Percentiles rank a stretch among this genome's conserved stretches.
Conservation (phyloP, 495 filamentous ascomycete genomes). For the Filosporella fistucella region DNA sequence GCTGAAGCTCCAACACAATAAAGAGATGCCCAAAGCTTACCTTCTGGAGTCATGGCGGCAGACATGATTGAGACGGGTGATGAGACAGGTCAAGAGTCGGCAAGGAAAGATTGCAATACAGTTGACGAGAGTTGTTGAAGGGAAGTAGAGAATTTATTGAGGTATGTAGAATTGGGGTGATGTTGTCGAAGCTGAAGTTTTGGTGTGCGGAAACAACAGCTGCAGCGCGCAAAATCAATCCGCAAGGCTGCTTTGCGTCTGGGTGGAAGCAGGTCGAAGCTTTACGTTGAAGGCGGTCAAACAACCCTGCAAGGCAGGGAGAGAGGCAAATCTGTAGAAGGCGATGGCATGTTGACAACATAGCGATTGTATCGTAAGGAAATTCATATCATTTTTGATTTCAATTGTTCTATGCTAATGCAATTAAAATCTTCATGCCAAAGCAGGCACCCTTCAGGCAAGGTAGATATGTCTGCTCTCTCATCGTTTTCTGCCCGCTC, state of each 20-base stretch:
- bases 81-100: too few species aligned
- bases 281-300: not conserved
- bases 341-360: too few species aligned
- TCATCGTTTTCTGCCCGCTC: too few species aligned
- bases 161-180: not conserved
- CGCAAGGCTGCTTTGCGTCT: too few species aligned
- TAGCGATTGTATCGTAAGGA: too few species aligned
- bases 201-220: slow-evolving; percentile 2
- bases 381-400: too few species aligned
- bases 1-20: slow-evolving; percentile 4
- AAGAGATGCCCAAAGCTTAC: slow-evolving; percentile 19
- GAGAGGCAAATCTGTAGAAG: not conserved
- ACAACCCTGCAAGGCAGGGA: slow-evolving; percentile 4
- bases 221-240: too few species aligned
- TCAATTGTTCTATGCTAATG: too few species aligned
- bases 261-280: not conserved
- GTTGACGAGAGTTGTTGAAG: not conserved
- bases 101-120: slow-evolving; percentile 9
- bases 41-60: slow-evolving; percentile 29
- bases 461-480: too few species aligned
- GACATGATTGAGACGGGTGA: slow-evolving; percentile 25
- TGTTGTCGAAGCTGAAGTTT: not conserved
- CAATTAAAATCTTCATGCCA: too few species aligned
- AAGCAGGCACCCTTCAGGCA: too few species aligned
- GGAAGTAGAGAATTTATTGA: not conserved